Percentiles rank a stretch among this genome's conserved stretches.
Evolutionary conservation across 345 rosid species (phyloP).

Genomic region (Linum usitatissimum): DNA sequence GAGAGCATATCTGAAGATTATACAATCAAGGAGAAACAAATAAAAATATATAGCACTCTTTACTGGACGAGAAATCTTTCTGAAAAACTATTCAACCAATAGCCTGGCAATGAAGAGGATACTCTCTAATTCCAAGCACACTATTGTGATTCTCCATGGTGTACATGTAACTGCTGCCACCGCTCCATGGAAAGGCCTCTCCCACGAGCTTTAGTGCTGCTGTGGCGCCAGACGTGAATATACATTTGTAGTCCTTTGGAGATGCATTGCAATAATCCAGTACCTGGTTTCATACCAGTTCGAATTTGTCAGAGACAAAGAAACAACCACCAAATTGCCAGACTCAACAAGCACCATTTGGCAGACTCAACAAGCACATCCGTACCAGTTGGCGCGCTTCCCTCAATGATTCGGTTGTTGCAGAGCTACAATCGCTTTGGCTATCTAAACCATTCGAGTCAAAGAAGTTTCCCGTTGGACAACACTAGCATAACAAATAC

Average conservation of each 20-base stretch:
- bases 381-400: conserved; percentile 80
- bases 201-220: conserved; percentile 87
- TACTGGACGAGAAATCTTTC: neutral
- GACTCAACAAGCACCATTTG: conserved; percentile 1
- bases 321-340: neutral
- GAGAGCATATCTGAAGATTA: conserved; percentile 52
- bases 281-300: conserved; percentile 32
- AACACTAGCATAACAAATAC: neutral
- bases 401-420: conserved; percentile 44
- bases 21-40: conserved; percentile 21
- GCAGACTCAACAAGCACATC: conserved; percentile 1
- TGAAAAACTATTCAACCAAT: neutral
- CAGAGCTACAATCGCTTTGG: conserved; percentile 69
- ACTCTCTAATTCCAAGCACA: conserved; percentile 96
- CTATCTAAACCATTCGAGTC: conserved; percentile 41
- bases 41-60: conserved; percentile 1
- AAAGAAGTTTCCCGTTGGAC: conserved; percentile 19
- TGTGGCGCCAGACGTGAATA: conserved; percentile 95
- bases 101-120: conserved; percentile 29
- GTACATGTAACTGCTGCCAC: conserved; percentile 55
- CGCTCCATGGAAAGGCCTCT: conserved; percentile 88
- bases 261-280: conserved; percentile 87
- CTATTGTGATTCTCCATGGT: conserved; percentile 95
- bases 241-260: conserved; percentile 63
- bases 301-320: neutral